A percentile compares a stretch with the other conserved stretches of the same genome.
These are phyloP conservation scores for Entonaema liquescens DNA, from an alignment of 495 filamentous ascomycete species.

Conservation along the genomic window DNA sequence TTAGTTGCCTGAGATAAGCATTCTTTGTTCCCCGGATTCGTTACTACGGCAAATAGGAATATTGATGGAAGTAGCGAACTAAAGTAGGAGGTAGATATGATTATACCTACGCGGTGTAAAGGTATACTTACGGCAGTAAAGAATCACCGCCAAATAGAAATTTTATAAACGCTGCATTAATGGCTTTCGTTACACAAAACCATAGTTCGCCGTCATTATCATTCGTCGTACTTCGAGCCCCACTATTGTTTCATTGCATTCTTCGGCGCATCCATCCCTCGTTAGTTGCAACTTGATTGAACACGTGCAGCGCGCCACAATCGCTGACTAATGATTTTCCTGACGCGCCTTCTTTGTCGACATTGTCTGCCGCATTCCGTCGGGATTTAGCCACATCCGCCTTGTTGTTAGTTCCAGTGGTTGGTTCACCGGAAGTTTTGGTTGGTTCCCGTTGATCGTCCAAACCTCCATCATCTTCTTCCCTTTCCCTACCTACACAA, in stretches of 20 bases:
- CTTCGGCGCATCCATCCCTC: not conserved
- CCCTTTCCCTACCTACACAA: conserved; percentile 24
- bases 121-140: not conserved
- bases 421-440: not conserved
- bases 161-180: not conserved
- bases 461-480: conserved; percentile 12
- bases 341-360: not conserved
- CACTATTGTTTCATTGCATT: not conserved
- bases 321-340: not conserved
- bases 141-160: not conserved
- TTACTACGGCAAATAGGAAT: not conserved
- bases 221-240: not conserved
- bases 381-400: conserved; percentile 1
- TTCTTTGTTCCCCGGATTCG: not conserved
- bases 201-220: not conserved
- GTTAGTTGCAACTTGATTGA: not conserved
- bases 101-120: not conserved
- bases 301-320: not conserved
- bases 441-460: not conserved
- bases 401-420: not conserved
- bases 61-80: not conserved
- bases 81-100: not conserved
- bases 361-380: not conserved
- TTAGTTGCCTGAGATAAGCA: not conserved
- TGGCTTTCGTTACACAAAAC: not conserved